These are phyloP conservation scores for Ogataea henricii DNA, from an alignment of 805 yeast genomes.

Conservation along the genomic window DNA sequence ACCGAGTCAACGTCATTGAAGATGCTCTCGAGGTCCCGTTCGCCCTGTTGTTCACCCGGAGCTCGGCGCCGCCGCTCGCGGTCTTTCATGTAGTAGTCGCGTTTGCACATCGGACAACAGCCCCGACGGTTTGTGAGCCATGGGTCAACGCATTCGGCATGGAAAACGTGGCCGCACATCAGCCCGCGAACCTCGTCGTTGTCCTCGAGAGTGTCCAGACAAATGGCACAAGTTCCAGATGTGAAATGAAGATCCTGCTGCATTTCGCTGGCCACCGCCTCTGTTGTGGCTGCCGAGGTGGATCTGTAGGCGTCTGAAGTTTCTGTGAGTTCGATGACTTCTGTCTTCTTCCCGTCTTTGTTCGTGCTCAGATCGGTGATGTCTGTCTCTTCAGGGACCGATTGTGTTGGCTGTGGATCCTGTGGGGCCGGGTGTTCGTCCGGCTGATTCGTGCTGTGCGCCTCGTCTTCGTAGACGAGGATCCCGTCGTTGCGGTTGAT, in stretches of 20 bases:
- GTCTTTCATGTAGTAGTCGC: constrained; percentile 57
- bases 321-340: constrained; percentile 13
- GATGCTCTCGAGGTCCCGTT: constrained; percentile 25
- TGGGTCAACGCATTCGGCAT: constrained; percentile 75
- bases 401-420: neutral
- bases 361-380: constrained; percentile 12
- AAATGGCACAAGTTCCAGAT: constrained; percentile 77
- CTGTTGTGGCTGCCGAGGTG: constrained; percentile 12
- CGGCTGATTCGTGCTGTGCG: constrained; percentile 27
- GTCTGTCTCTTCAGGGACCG: constrained; percentile 13
- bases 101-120: constrained; percentile 82
- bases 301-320: constrained; percentile 1
- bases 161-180: constrained; percentile 83
- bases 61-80: constrained; percentile 10
- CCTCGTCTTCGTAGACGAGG: constrained; percentile 39
- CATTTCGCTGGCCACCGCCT: constrained; percentile 2
- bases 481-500: constrained; percentile 43
- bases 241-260: constrained; percentile 47
- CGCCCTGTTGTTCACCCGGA: constrained; percentile 18
- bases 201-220: constrained; percentile 65
- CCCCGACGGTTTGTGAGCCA: constrained; percentile 78
- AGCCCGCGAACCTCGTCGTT: constrained; percentile 70
- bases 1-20: constrained; percentile 26
- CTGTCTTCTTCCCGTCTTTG: constrained; percentile 1
- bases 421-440: constrained; percentile 1